Percentiles rank a stretch among this genome's conserved stretches.
Conservation (phyloP, 768 basidiomycete genomes). For the Mycena indigotica region DNA sequence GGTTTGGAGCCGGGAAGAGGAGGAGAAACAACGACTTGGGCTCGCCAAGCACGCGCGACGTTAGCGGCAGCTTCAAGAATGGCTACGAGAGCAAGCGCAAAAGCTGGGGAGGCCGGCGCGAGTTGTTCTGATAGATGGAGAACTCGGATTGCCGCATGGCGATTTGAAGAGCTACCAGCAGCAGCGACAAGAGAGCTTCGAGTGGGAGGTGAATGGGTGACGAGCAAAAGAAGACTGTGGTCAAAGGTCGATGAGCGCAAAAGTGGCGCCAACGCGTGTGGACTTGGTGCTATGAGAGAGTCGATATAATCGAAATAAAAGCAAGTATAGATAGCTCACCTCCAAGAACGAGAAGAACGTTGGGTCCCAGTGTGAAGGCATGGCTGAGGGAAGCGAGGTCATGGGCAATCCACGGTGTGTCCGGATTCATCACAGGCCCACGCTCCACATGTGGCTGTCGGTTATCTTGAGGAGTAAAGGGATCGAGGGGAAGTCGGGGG, state of each 20-base stretch:
- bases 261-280: slow-evolving; percentile 38
- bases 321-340: slow-evolving; percentile 22
- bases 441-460: background rate
- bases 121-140: slow-evolving; percentile 38
- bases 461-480: slow-evolving; percentile 26
- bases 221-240: slow-evolving; percentile 41
- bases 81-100: slow-evolving; percentile 42
- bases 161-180: slow-evolving; percentile 10
- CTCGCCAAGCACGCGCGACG: slow-evolving; percentile 36
- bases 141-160: slow-evolving; percentile 32
- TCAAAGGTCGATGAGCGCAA: slow-evolving; percentile 36
- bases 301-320: background rate
- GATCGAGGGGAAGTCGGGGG: slow-evolving; percentile 40
- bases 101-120: slow-evolving; percentile 35
- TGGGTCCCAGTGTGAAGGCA: slow-evolving; percentile 15
- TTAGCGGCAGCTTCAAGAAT: slow-evolving; percentile 44
- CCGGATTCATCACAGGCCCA: slow-evolving; percentile 16
- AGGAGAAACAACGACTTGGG: background rate
- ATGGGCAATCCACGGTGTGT: slow-evolving; percentile 28
- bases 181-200: slow-evolving; percentile 22
- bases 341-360: slow-evolving; percentile 44
- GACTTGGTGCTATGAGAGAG: slow-evolving; percentile 32
- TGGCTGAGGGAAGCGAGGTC: slow-evolving; percentile 11
- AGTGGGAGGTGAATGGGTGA: slow-evolving; percentile 40
- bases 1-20: slow-evolving; percentile 5